Percentiles rank a stretch among this genome's conserved stretches.
Evolutionary conservation across 305 asterid species (phyloP).

Genomic region (Fraxinus angustifolia): DNA sequence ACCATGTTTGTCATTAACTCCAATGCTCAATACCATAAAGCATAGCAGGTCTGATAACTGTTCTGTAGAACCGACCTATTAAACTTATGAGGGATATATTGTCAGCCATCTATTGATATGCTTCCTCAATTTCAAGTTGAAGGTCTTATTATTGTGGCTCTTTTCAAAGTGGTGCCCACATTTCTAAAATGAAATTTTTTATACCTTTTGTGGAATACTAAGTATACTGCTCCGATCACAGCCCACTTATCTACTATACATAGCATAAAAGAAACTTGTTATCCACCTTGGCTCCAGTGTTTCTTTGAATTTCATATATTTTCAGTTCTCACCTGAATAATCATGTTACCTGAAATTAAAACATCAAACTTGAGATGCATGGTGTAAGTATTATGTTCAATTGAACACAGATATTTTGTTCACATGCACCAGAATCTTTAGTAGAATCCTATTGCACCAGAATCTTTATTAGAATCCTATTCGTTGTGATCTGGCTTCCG

Average conservation of each 20-base stretch:
- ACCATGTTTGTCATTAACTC: background rate
- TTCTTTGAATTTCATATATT: background rate
- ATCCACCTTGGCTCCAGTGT: background rate
- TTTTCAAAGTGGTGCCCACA: background rate
- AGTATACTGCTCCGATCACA: background rate
- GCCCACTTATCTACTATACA: background rate
- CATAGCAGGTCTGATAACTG: background rate
- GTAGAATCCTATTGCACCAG: slow-evolving; percentile 10
- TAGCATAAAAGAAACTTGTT: background rate
- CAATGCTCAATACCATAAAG: background rate
- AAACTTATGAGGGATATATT: background rate
- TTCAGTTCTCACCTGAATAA: background rate
- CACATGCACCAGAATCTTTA: slow-evolving; percentile 22
- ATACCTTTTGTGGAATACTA: background rate
- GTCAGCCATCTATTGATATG: background rate
- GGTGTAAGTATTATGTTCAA: background rate
- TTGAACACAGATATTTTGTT: slow-evolving; percentile 10
- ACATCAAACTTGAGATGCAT: slow-evolving; percentile 12
- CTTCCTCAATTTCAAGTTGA: background rate
- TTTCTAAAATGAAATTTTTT: background rate
- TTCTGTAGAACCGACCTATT: background rate
- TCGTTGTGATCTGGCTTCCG: background rate
- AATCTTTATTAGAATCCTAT: slow-evolving; percentile 17
- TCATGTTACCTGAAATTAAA: slow-evolving; percentile 2
- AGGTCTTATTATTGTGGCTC: background rate